Percentiles rank a stretch among this genome's conserved stretches.
Conservation (phyloP, 345 rosid species). For the Eucalyptus fibrosa region DNA sequence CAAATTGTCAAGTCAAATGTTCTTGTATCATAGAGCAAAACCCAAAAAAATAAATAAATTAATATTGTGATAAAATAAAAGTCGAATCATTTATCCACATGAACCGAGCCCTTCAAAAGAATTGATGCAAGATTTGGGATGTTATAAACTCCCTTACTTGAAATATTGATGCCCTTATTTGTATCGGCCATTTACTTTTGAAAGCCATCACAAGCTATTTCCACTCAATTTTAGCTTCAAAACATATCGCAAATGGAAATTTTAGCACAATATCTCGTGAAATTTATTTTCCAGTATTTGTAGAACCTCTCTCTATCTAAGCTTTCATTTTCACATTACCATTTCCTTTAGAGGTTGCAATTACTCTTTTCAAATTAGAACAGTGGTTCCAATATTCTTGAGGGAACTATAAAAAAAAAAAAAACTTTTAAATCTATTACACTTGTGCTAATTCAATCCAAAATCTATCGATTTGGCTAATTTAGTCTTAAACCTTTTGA, state of each 20-base stretch:
- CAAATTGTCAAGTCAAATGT: background rate
- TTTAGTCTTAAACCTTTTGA: background rate
- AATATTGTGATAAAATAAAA: background rate
- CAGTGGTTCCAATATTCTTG: background rate
- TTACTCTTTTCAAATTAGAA: background rate
- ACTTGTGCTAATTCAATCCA: fast-evolving
- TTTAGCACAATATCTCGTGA: background rate
- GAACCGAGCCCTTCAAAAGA: background rate
- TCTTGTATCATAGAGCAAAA: background rate
- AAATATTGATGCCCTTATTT: background rate
- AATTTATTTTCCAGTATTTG: background rate
- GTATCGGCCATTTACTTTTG: background rate
- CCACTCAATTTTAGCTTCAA: background rate
- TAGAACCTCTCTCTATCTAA: background rate
- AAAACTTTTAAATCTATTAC: too few species aligned
- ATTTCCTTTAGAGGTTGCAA: background rate
- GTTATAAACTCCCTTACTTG: background rate
- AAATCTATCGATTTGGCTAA: too few species aligned
- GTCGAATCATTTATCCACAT: background rate
- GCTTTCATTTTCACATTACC: background rate
- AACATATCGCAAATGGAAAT: background rate
- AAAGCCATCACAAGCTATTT: background rate
- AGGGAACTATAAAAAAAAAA: too few species aligned
- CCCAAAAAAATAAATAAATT: background rate
- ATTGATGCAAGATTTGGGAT: background rate